These are phyloP conservation scores for Heliosperma pusillum DNA, from an alignment of 148 eudicot species.

Conservation along the genomic window DNA sequence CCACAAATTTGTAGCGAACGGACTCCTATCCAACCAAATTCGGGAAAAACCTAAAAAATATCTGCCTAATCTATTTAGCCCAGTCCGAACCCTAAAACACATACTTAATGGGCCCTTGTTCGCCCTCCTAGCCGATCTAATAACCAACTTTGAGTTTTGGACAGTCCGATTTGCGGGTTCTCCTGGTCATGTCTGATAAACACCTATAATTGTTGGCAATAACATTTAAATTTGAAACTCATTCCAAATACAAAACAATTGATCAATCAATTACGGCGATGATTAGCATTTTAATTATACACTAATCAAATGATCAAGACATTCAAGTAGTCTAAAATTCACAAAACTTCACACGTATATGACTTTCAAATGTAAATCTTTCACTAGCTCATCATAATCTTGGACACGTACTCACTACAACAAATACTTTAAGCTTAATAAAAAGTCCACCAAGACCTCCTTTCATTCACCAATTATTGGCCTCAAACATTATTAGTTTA, in stretches of 20 bases:
- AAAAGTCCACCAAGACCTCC: conserved; percentile 7
- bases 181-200: too few relatives aligned
- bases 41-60: too few relatives aligned
- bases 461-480: conserved; percentile 28
- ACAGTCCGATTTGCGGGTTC: too few relatives aligned
- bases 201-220: too few relatives aligned
- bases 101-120: too few relatives aligned
- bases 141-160: too few relatives aligned
- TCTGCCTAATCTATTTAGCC: too few relatives aligned
- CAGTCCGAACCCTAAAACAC: too few relatives aligned
- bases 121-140: too few relatives aligned
- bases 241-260: neutral
- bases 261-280: conserved; percentile 5
- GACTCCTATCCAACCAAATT: too few relatives aligned
- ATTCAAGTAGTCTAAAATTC: conserved; percentile 9
- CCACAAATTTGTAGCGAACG: too few relatives aligned
- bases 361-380: neutral
- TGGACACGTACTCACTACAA: conserved; percentile 26
- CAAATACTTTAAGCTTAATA: conserved; percentile 17
- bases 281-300: conserved; percentile 2
- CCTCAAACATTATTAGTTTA: conserved; percentile 23
- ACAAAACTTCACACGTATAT: conserved; percentile 24
- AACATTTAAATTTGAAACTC: too few relatives aligned
- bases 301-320: conserved; percentile 14
- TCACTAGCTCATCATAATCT: conserved; percentile 1